Conservation (phyloP, 345 rosid species). For the Camelina neglecta region DNA sequence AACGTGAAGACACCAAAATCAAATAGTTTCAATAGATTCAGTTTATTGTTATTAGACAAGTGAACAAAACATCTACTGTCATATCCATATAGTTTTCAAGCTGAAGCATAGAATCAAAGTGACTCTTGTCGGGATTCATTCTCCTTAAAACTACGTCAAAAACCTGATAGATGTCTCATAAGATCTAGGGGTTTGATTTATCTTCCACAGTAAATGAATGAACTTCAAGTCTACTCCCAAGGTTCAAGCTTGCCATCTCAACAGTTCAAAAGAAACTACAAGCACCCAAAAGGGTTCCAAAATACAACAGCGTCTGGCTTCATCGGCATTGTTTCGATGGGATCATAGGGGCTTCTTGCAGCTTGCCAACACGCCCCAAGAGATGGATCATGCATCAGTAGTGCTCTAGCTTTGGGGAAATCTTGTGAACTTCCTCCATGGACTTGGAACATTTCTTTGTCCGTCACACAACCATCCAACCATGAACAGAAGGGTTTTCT, state of each 20-base stretch:
- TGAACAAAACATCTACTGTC: conserved; percentile 28
- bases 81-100: conserved; percentile 41
- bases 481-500: conserved; percentile 73
- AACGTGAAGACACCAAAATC: neutral
- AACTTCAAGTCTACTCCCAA: conserved; percentile 63
- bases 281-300: conserved; percentile 83
- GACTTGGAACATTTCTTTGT: conserved; percentile 56
- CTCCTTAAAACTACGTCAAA: conserved; percentile 46
- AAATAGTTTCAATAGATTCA: conserved; percentile 4
- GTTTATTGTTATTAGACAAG: conserved; percentile 1
- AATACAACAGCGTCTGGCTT: conserved; percentile 73
- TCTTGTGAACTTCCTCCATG: conserved; percentile 51
- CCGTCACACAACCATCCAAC: conserved; percentile 59
- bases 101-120: conserved; percentile 41
- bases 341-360: conserved; percentile 64
- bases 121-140: conserved; percentile 48
- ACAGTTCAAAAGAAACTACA: conserved; percentile 69
- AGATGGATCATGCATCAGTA: conserved; percentile 90
- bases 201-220: conserved; percentile 77
- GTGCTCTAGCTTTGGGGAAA: conserved; percentile 74
- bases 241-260: conserved; percentile 74
- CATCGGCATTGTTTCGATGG: conserved; percentile 67
- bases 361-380: conserved; percentile 76
- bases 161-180: conserved; percentile 53
- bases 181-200: conserved; percentile 57